These are phyloP conservation scores for Blastocystis sp. DNA, from an alignment of 352 stramenopile genomes.

Conservation along the genomic window DNA sequence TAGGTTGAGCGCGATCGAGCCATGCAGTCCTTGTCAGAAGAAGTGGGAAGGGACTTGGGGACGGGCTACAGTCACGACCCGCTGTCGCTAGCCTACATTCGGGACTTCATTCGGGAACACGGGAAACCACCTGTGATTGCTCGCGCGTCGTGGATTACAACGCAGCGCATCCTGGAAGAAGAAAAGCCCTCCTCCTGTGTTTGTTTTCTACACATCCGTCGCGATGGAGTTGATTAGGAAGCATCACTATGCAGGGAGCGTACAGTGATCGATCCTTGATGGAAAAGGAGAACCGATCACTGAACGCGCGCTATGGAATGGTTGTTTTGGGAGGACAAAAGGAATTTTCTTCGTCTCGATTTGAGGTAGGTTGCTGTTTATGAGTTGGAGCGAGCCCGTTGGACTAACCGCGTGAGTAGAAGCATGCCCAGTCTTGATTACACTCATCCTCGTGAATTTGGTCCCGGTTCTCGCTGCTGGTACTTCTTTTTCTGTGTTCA, in stretches of 20 bases:
- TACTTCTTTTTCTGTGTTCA: background rate
- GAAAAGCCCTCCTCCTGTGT: background rate
- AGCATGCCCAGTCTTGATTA: constrained; percentile 72
- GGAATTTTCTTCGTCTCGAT: constrained; percentile 57
- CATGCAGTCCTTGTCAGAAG: background rate
- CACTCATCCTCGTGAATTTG: constrained; percentile 73
- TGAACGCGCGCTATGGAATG: background rate
- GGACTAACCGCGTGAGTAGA: background rate
- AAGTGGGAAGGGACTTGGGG: constrained; percentile 16
- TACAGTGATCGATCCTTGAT: background rate
- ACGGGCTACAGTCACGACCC: constrained; percentile 36
- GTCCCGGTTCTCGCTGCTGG: constrained; percentile 71
- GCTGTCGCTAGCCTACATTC: constrained; percentile 28
- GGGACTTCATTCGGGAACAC: constrained; percentile 2
- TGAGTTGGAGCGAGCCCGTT: background rate
- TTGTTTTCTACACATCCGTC: no score
- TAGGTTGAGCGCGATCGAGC: constrained; percentile 9
- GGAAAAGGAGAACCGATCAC: background rate
- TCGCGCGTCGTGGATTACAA: constrained; percentile 18
- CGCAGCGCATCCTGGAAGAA: constrained; percentile 22
- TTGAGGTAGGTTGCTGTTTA: background rate
- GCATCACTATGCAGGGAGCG: background rate
- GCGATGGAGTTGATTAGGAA: background rate
- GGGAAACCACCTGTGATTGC: constrained; percentile 31
- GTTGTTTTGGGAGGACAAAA: constrained; percentile 24